phyloP scores from a whole-genome alignment of 2,329 filamentous ascomycete species.

The Arthrobotrys musiformis region DNA sequence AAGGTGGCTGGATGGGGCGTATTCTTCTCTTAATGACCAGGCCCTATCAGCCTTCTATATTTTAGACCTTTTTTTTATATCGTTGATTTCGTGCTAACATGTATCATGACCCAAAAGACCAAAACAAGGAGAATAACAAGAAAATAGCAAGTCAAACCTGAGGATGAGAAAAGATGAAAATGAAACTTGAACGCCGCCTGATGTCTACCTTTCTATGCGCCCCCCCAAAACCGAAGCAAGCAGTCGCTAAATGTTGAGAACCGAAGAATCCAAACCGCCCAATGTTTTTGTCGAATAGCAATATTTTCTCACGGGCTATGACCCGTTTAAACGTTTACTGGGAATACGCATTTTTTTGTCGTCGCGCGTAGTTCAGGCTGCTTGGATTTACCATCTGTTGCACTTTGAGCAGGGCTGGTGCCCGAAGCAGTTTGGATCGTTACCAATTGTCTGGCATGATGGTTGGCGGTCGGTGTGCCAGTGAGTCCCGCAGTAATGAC shows the following conservation, averaged over 20 bases:
- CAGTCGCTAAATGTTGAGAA: constrained; percentile 9
- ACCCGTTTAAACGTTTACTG: too few species aligned
- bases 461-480: too few species aligned
- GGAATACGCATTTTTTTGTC: too few species aligned
- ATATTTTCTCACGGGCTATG: too few species aligned
- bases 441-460: too few species aligned
- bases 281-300: too few species aligned
- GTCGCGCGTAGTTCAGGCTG: too few species aligned
- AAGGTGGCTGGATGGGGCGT: not conserved
- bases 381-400: too few species aligned
- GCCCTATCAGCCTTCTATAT: not conserved
- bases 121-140: not conserved
- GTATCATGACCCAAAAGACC: not conserved
- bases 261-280: not conserved
- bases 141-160: not conserved
- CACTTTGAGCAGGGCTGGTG: too few species aligned
- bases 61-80: not conserved
- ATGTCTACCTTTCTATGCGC: not conserved
- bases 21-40: constrained; percentile 2
- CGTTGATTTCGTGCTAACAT: not conserved
- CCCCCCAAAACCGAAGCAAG: not conserved
- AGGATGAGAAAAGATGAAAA: constrained; percentile 5
- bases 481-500: not conserved
- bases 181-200: not conserved
- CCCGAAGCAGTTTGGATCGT: too few species aligned